These are phyloP conservation scores for Plectranthus barbatus DNA, from an alignment of 257 asterid species.

Conservation along the genomic window DNA sequence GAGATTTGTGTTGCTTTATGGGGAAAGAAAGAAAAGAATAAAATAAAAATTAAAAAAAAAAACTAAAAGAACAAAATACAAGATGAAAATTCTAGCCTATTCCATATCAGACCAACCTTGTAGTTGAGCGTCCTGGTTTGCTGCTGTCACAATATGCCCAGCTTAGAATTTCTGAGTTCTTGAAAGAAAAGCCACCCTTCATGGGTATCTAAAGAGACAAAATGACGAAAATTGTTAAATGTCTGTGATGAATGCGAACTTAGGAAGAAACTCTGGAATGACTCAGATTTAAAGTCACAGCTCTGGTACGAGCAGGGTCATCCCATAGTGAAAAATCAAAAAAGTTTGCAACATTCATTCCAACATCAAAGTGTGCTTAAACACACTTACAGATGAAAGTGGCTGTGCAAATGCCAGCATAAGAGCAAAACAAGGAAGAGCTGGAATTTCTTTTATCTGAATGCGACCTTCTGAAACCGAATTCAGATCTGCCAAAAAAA, in stretches of 20 bases:
- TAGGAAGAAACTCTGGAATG: neutral
- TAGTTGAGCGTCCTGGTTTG: conserved; percentile 69
- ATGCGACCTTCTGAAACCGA: conserved; percentile 36
- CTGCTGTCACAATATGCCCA: conserved; percentile 80
- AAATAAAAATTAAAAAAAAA: neutral
- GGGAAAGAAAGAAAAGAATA: too few relatives aligned
- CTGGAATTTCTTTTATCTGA: conserved; percentile 62
- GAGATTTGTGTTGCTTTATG: neutral
- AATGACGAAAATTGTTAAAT: conserved; percentile 1
- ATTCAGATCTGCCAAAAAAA: conserved; percentile 38
- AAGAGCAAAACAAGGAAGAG: conserved; percentile 59
- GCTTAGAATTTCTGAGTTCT: conserved; percentile 62
- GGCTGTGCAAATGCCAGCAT: conserved; percentile 85
- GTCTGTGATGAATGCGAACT: neutral
- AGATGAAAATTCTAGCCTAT: neutral
- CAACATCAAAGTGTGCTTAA: neutral
- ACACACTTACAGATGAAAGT: conserved; percentile 47
- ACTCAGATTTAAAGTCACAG: neutral
- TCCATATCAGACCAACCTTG: conserved; percentile 31
- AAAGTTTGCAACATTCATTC: neutral
- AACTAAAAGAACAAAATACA: neutral
- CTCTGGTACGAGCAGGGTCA: neutral
- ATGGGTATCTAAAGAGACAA: conserved; percentile 44
- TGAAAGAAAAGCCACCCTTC: conserved; percentile 64
- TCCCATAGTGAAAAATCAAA: neutral